These are phyloP conservation scores for Paecilomyces sp. DNA, from an alignment of 2,329 filamentous ascomycete species.

Conservation along the genomic window DNA sequence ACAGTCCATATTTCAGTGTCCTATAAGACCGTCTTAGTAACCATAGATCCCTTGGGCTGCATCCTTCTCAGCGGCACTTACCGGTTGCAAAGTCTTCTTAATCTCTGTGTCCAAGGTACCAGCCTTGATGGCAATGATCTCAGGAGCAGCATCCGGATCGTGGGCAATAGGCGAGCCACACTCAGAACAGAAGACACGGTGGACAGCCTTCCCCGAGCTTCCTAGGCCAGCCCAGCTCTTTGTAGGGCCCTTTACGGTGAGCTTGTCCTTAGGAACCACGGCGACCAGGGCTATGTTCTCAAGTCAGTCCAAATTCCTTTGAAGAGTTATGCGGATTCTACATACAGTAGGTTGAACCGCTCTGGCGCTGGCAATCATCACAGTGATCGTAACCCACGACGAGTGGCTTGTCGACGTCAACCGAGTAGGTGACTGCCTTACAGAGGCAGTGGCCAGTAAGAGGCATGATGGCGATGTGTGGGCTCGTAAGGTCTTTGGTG, in stretches of 20 bases:
- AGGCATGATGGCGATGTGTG: slow-evolving; percentile 46
- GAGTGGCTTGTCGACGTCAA: slow-evolving; percentile 36
- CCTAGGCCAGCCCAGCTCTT: slow-evolving; percentile 59
- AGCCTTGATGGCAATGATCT: slow-evolving; percentile 63
- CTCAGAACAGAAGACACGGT: slow-evolving; percentile 63
- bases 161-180: slow-evolving; percentile 65
- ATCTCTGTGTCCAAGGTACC: slow-evolving; percentile 57
- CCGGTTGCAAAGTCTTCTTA: slow-evolving; percentile 61
- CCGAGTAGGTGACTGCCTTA: slow-evolving; percentile 63
- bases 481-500: neutral
- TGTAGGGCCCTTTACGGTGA: slow-evolving; percentile 55
- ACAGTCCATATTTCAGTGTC: slow-evolving; percentile 64
- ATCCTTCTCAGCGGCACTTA: slow-evolving; percentile 9
- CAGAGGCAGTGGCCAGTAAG: slow-evolving; percentile 65
- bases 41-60: neutral
- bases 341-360: slow-evolving; percentile 57
- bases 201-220: slow-evolving; percentile 55
- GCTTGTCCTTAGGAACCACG: slow-evolving; percentile 59
- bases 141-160: slow-evolving; percentile 62
- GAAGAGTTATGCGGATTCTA: neutral
- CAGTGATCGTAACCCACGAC: slow-evolving; percentile 61
- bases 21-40: slow-evolving; percentile 7
- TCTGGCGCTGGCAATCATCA: slow-evolving; percentile 66
- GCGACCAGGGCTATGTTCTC: slow-evolving; percentile 50
- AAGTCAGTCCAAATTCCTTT: neutral